These are phyloP conservation scores for Verticillium isaacii DNA, from an alignment of 2,329 filamentous ascomycete species.

Conservation along the genomic window DNA sequence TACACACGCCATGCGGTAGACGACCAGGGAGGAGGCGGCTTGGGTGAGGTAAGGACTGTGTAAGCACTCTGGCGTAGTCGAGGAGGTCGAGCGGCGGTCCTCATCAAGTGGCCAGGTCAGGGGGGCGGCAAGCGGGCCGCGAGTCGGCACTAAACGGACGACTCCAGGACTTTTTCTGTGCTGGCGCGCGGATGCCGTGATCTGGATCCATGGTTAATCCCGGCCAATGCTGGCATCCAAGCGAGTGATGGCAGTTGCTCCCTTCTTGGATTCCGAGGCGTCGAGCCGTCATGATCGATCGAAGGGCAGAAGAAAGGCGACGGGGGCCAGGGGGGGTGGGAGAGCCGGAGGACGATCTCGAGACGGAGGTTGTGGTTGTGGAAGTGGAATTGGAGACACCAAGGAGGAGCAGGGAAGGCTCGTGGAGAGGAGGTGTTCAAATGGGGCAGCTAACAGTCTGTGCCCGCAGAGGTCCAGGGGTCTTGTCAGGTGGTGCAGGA, in stretches of 20 bases:
- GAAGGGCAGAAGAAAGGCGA: neutral
- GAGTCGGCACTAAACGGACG: neutral
- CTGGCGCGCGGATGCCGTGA: neutral
- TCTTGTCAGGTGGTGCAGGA: slow-evolving; percentile 6
- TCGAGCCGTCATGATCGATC: neutral
- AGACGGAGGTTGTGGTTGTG: neutral
- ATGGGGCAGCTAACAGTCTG: slow-evolving; percentile 13
- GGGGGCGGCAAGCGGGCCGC: neutral
- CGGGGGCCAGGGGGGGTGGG: neutral
- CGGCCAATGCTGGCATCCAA: neutral
- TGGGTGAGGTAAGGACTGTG: neutral
- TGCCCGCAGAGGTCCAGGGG: slow-evolving; percentile 11
- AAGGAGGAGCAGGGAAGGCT: neutral
- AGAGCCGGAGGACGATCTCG: neutral
- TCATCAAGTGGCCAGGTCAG: neutral
- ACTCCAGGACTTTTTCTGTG: neutral
- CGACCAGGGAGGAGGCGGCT: neutral
- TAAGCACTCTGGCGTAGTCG: neutral
- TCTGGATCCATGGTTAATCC: neutral
- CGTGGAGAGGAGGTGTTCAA: slow-evolving; percentile 10
- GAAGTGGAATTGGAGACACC: neutral
- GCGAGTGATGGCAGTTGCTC: neutral
- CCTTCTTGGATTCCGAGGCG: neutral
- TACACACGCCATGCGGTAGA: neutral
- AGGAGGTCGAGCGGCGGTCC: neutral